Percentiles rank a stretch among this genome's conserved stretches.
These are phyloP conservation scores for Aspergillus nanangensis DNA, from an alignment of 495 filamentous ascomycete species.

Conservation along the genomic window DNA sequence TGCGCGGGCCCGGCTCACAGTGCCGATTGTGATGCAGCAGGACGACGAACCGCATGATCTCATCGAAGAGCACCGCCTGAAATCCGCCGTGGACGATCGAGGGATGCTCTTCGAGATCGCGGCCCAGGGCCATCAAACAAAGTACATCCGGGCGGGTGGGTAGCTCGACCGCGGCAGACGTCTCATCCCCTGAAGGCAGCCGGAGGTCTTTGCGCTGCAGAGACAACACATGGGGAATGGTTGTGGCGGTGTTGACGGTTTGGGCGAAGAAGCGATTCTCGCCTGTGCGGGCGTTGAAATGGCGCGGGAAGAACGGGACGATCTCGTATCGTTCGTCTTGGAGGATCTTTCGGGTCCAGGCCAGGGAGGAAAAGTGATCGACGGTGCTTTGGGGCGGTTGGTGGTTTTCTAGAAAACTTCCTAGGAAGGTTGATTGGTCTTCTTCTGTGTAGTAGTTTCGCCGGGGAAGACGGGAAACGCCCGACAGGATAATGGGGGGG, in stretches of 20 bases:
- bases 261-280: conserved; percentile 2
- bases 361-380: conserved; percentile 1
- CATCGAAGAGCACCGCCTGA: conserved; percentile 1
- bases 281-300: neutral
- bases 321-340: neutral
- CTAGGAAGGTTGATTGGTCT: conserved; percentile 1
- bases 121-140: neutral
- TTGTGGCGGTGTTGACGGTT: neutral
- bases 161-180: neutral
- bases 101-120: conserved; percentile 2
- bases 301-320: conserved; percentile 2
- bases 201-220: neutral
- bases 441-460: no score
- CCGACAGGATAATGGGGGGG: no score
- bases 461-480: no score
- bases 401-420: neutral
- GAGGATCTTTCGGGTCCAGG: neutral
- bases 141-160: neutral
- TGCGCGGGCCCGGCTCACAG: neutral
- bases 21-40: neutral
- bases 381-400: neutral
- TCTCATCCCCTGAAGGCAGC: no score
- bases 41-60: conserved; percentile 4
- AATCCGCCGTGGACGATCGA: conserved; percentile 2
- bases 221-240: neutral